Base-by-base conservation (phyloP, 2,329 filamentous ascomycete genomes). In the Cryphonectria naterciae region DNA sequence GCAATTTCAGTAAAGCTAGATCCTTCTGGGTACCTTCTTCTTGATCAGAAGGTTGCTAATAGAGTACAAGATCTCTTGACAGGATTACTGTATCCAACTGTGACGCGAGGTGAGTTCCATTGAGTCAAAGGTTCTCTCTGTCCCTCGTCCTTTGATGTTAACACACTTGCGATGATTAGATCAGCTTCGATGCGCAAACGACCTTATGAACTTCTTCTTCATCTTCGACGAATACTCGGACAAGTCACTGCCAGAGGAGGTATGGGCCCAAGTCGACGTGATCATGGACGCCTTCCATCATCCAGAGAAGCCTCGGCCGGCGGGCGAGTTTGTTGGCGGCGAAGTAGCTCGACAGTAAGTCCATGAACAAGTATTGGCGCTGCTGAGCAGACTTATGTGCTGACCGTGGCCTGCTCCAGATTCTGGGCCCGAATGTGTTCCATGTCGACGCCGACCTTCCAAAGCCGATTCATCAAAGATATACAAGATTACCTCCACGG, bases 151-250 rank as follows among this genome's bases (percentile, higher is more conserved):
- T 58, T 58, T 32, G 25, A 2, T 32, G 32, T 15, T 46, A 32
- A 65, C 15, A 11, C 22, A 11, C 19, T 8, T 49, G 15, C 15
- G 25, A 13, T 58, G 19, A 13, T 17, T 54, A 74, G 75, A 74
- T 0, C 72, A 73, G 25, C 60, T 74, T 5, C 70, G 70, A 22
- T 70, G 68, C 17, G 68, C 35, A 32, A 77, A 74, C 41, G 76
- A 77, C 52, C 61, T 77, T 4, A 77, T 77, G 76, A 74, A 77
- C 63, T 66, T 78, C 25, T 77, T 77, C 67, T 78, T 77, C 63
- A 70, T 77, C 41, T 73, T 76, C 11, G 77, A 77, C 52, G 76
- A 77, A 63, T 67, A 73, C 62, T 75, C 76, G 0, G 77, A 77
- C 67, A 65, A 70, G 11, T 64, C 70, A 0, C 58, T 60, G 2